Evolutionary conservation across 495 filamentous ascomycete species (phyloP).

Genomic region (Aspergillus sclerotioniger): DNA sequence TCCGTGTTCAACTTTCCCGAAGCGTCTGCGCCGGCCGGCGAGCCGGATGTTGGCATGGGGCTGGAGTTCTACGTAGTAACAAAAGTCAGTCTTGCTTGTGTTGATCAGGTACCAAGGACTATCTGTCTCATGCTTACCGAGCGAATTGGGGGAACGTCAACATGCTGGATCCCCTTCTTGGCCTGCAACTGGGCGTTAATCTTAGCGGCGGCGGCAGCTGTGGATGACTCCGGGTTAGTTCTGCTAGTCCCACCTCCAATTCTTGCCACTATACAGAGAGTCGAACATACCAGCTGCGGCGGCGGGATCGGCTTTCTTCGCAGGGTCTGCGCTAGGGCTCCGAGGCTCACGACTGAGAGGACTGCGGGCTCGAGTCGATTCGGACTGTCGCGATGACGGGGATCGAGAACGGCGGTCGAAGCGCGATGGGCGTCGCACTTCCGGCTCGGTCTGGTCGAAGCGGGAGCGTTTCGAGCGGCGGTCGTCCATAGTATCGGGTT

Average conservation of each 20-base stretch:
- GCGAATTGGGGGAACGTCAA: constrained; percentile 86
- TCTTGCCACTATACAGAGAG: not conserved
- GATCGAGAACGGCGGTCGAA: constrained; percentile 88
- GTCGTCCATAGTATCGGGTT: constrained; percentile 61
- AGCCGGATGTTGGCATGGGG: constrained; percentile 45
- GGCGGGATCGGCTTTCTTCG: constrained; percentile 63
- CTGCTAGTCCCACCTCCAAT: not conserved
- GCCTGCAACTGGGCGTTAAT: constrained; percentile 93
- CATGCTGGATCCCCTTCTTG: constrained; percentile 89
- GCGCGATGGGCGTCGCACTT: constrained; percentile 66
- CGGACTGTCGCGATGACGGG: constrained; percentile 61
- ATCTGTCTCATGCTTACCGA: constrained; percentile 43
- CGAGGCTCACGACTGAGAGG: constrained; percentile 61
- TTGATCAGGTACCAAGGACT: not conserved
- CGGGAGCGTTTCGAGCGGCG: constrained; percentile 81
- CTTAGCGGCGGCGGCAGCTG: constrained; percentile 86
- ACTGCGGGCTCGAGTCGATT: constrained; percentile 73
- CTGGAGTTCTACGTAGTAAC: constrained; percentile 43
- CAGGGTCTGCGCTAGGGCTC: constrained; percentile 45
- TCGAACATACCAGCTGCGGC: constrained; percentile 73
- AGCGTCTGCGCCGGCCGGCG: constrained; percentile 46
- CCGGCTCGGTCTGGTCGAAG: constrained; percentile 85
- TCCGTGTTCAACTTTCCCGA: constrained; percentile 71
- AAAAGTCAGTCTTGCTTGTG: constrained; percentile 20
- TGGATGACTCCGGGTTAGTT: constrained; percentile 10